Percentiles rank a stretch among this genome's conserved stretches.
Evolutionary conservation across 1,139 yeast species (phyloP).

Genomic region (Taiozyma sp.): DNA sequence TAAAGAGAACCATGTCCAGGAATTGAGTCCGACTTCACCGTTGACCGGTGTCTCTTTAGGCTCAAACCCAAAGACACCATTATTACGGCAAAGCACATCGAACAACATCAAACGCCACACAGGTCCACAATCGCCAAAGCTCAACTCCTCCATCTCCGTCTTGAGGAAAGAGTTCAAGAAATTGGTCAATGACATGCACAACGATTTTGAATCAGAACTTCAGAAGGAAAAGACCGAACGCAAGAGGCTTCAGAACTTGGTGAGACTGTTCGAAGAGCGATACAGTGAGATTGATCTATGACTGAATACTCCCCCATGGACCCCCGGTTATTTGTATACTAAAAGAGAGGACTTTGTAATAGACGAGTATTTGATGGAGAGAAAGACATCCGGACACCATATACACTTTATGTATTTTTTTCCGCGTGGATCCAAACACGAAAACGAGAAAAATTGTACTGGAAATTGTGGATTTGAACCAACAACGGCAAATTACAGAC

Average conservation of each 20-base stretch:
- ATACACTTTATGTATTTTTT: not conserved
- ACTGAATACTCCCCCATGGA: not conserved
- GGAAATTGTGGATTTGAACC: not conserved
- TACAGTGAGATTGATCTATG: conserved; percentile 7
- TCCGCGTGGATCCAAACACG: not conserved
- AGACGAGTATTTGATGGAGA: too few relatives aligned
- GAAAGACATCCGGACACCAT: conserved; percentile 1
- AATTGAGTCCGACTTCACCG: conserved; percentile 26
- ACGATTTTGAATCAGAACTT: conserved; percentile 53
- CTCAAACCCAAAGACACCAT: conserved; percentile 19
- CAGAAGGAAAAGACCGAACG: conserved; percentile 52
- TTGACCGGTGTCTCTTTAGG: conserved; percentile 24
- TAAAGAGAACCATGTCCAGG: conserved; percentile 10
- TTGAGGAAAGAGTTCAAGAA: conserved; percentile 68
- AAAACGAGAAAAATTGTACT: not conserved
- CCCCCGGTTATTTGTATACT: not conserved
- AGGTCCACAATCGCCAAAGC: conserved; percentile 17
- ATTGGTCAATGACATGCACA: conserved; percentile 57
- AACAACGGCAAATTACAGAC: not conserved
- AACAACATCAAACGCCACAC: conserved; percentile 7
- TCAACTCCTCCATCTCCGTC: conserved; percentile 29
- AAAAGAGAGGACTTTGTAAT: too few relatives aligned
- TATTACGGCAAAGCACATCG: conserved; percentile 11
- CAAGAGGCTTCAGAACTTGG: conserved; percentile 41
- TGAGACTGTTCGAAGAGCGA: conserved; percentile 28